Evolutionary conservation across 495 filamentous ascomycete species (phyloP), one percentile per base, ranked within the genome.

Genomic region (Geoglossum glabrum): DNA sequence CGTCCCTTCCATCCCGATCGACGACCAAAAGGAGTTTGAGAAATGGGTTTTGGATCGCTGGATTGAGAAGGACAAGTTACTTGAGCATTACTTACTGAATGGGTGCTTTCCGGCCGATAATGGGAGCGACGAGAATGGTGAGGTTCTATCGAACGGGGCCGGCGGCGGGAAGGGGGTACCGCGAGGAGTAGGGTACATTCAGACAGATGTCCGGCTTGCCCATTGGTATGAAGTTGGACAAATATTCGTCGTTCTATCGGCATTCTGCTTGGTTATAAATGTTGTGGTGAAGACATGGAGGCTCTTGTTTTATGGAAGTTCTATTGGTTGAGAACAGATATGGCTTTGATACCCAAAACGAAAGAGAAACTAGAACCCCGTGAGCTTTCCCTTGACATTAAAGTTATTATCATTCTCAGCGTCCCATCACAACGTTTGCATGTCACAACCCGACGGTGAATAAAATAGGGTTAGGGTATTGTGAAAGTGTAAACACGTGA

Each of bases 31-130:
- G 52, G 66, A 70, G 26, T 90, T 92, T 61, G 81, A 84, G 30
- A 55, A 71, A n/a, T 92, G 87, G 87, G 73, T 89, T 6, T 74
- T 78, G 33, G 71, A 81, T 56, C 75, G 84, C 26, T 92, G 86
- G 86, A 74, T 76, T 43, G 87, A 92, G 65, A 92, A 92, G 66
- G 86, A 92, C 57, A 73, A 74, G 7, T 69, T 90, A 30, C 71
- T 92, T 38, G 86, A 90, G 60, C 67, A 80, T 54, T 92, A 84
- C 61, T 59, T 81, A 15, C 69, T 75, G 7, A 83, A 80, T 25
- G 86, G 85, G 0, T 73, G 77, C 27, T 88, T 92, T 66, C 86
- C 86, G 0, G 75, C 79, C 23, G 76, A 79, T 23, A 61, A 77
- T 26, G 75, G 68, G 1, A 70, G 69, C n/a, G 71, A 73, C n/a